These are phyloP conservation scores for Acacia pycnantha DNA, from an alignment of 331 rosid genomes.

Conservation along the genomic window DNA sequence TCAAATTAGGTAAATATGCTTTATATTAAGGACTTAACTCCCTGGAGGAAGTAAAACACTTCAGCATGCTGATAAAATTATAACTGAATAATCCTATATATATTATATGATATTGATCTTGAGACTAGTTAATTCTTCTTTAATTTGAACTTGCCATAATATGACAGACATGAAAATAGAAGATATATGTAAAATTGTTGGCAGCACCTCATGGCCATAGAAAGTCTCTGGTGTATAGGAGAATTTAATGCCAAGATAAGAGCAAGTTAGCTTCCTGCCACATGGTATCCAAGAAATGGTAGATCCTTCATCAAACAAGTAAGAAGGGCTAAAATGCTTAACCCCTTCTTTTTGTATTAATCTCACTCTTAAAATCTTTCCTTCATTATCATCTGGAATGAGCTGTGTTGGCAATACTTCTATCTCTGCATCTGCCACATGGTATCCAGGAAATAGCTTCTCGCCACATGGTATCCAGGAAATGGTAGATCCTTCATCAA, in stretches of 20 bases:
- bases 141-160: neutral
- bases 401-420: conserved; percentile 88
- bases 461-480: conserved; percentile 99
- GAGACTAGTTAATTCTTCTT: neutral
- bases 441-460: no score
- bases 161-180: neutral
- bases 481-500: conserved; percentile 92
- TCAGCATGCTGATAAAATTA: neutral
- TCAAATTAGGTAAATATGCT: no score
- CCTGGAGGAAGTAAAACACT: no score
- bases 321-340: conserved; percentile 73
- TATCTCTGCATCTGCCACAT: no score
- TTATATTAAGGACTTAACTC: no score
- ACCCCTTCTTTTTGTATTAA: conserved; percentile 94
- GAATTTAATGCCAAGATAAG: conserved; percentile 95
- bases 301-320: conserved; percentile 96
- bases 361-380: conserved; percentile 85
- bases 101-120: neutral
- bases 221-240: conserved; percentile 78
- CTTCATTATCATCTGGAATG: conserved; percentile 84
- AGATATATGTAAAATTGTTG: neutral
- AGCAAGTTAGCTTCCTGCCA: conserved; percentile 97
- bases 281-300: conserved; percentile 96
- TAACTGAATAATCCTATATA: neutral
- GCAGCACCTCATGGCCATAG: conserved; percentile 80